Conservation (phyloP, 2,329 filamentous ascomycete genomes). For the Stemphylium vesicarium region DNA sequence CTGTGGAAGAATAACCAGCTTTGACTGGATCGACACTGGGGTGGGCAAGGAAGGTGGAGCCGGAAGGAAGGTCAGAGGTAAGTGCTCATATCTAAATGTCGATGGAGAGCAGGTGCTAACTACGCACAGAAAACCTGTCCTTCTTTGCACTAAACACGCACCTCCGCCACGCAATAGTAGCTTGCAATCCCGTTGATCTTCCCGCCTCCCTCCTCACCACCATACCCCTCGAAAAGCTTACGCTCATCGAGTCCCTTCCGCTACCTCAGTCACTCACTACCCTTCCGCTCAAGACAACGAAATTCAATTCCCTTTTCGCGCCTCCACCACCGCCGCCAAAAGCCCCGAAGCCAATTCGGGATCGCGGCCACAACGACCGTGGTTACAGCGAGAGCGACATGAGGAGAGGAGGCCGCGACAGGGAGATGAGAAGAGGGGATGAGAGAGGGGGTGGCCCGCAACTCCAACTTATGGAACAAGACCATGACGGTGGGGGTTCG, state of each 20-base stretch:
- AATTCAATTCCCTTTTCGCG: slow-evolving; percentile 37
- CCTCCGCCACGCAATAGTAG: slow-evolving; percentile 45
- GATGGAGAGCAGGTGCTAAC: slow-evolving; percentile 11
- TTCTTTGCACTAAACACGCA: slow-evolving; percentile 45
- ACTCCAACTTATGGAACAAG: slow-evolving; percentile 46
- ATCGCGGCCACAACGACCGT: slow-evolving; percentile 24
- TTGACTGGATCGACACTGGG: slow-evolving; percentile 47
- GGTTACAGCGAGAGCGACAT: slow-evolving; percentile 7
- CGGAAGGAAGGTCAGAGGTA: slow-evolving; percentile 45
- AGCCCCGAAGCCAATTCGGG: slow-evolving; percentile 21
- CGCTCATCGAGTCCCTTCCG: slow-evolving; percentile 42
- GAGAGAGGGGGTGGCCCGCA: slow-evolving; percentile 25
- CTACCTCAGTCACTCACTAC: slow-evolving; percentile 37
- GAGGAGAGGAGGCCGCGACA: slow-evolving; percentile 6
- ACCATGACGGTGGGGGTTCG: slow-evolving; percentile 40
- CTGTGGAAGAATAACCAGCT: slow-evolving; percentile 45
- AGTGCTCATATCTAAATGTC: not conserved
- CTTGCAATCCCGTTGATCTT: slow-evolving; percentile 39
- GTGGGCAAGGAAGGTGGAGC: slow-evolving; percentile 45
- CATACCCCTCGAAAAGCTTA: slow-evolving; percentile 43
- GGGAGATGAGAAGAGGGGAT: slow-evolving; percentile 11
- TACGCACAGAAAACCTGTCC: slow-evolving; percentile 38
- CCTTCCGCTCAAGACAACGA: slow-evolving; percentile 38
- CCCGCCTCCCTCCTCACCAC: slow-evolving; percentile 39
- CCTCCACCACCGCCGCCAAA: slow-evolving; percentile 40